phyloP scores from a whole-genome alignment of 768 basidiomycete species.

The Psilocybe cubensis region DNA sequence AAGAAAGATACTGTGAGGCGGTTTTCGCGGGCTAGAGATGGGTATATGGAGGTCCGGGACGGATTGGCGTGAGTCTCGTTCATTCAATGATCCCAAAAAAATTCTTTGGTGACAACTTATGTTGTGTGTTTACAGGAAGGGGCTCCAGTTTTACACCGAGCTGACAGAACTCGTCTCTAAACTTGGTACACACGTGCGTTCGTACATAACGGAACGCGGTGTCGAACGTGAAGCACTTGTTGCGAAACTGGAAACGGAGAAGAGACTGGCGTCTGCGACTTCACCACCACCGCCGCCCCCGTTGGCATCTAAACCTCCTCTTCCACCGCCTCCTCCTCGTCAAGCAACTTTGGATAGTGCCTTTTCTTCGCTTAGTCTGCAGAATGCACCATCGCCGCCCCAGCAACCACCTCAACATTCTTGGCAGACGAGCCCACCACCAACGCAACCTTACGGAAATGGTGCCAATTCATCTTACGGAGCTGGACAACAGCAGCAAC shows the following conservation, averaged over 20 bases:
- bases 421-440: conserved; percentile 28
- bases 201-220: conserved; percentile 65
- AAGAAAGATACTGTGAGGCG: conserved; percentile 76
- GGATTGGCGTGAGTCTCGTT: conserved; percentile 73
- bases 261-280: conserved; percentile 53
- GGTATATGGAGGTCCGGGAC: conserved; percentile 85
- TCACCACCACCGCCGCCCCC: conserved; percentile 46
- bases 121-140: conserved; percentile 85
- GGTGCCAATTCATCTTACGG: conserved; percentile 12
- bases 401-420: conserved; percentile 15
- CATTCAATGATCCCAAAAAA: neutral
- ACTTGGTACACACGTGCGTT: conserved; percentile 59
- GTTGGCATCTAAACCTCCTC: conserved; percentile 50
- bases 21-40: conserved; percentile 78
- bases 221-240: conserved; percentile 73
- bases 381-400: conserved; percentile 27
- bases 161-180: conserved; percentile 64
- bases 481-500: conserved; percentile 12
- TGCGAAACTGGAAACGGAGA: conserved; percentile 73
- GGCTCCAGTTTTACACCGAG: conserved; percentile 87
- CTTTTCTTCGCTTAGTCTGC: conserved; percentile 60
- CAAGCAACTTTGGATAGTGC: conserved; percentile 44
- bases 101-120: conserved; percentile 5
- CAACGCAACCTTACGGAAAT: conserved; percentile 16
- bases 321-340: conserved; percentile 46